Evolutionary conservation across 2,329 filamentous ascomycete species (phyloP), one percentile per base, ranked within the genome.

Genomic region (Boeremia lycopersici): DNA sequence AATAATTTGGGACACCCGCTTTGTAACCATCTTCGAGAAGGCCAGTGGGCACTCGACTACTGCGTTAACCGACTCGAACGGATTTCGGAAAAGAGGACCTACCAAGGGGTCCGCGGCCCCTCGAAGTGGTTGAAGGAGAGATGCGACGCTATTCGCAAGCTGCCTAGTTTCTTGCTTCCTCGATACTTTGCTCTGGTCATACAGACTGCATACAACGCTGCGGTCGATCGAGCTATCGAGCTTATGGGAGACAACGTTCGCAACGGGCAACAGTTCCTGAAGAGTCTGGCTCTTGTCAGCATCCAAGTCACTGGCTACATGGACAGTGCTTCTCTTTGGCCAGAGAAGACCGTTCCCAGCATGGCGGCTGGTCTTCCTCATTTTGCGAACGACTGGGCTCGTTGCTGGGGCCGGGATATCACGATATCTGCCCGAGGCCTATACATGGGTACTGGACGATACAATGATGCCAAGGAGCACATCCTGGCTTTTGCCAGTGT

Each of bases 401-500:
- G 95, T 66, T 97, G 93, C 75, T 99, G 95, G 95, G 95, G 96
- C 7, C 88, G 95, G 51, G 95, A 99, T 74, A 91, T 97, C 11
- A 98, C 97, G 74, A 99, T 99, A 60, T 95, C 95, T 12, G 85
- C 96, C 35, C 89, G 95, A 45, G 95, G 95, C 38, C 81, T 99
- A n/a, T 91, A 90, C 63, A 84, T 99, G 31, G 92, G 90, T 35
- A 98, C 93, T 10, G 91, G 92, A 2, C 88, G 95, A 8, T 96
- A 89, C 66, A 85, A 84, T 2, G 93, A 97, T 72, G 95, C 95
- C 7, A 93, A 86, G 69, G 92, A 98, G 73, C 96, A 99, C 69
- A 96, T 99, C 54, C 80, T 91, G 56, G 93, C 93, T 8, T 99
- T 99, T 77, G 93, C 90, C 2, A 96, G 92, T 72, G 93, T 99